Evolutionary conservation across 2,329 filamentous ascomycete genomes (phyloP).

Genomic region (Alternaria atra): DNA sequence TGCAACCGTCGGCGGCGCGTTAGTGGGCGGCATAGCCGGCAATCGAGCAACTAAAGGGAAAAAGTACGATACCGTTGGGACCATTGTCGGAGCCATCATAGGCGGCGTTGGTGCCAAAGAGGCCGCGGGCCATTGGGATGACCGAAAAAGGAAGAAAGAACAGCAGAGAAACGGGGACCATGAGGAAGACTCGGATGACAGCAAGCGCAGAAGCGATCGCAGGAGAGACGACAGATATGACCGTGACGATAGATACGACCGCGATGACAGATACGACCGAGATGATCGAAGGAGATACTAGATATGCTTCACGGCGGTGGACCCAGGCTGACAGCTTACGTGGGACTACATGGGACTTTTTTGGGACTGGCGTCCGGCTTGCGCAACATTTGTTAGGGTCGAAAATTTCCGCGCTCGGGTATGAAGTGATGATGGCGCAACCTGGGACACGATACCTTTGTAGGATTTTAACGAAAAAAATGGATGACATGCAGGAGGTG

Average conservation of each 20-base stretch:
- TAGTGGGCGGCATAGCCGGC: slow-evolving; percentile 47
- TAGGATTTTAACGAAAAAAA: not conserved
- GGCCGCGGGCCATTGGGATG: slow-evolving; percentile 35
- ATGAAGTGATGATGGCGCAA: not conserved
- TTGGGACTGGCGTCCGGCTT: not conserved
- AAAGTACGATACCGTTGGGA: slow-evolving; percentile 41
- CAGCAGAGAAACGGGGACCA: slow-evolving; percentile 10
- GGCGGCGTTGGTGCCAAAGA: slow-evolving; percentile 47
- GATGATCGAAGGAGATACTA: slow-evolving; percentile 1
- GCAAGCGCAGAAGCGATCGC: not conserved
- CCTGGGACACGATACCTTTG: not conserved
- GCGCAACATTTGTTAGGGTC: not conserved
- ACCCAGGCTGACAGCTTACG: slow-evolving; percentile 2
- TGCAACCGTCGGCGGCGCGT: slow-evolving; percentile 43
- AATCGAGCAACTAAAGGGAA: slow-evolving; percentile 34
- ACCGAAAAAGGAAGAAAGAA: slow-evolving; percentile 15
- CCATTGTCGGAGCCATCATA: slow-evolving; percentile 47
- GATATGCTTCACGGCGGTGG: not conserved
- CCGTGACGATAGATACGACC: slow-evolving; percentile 11
- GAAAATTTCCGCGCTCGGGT: not conserved
- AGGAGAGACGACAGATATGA: slow-evolving; percentile 9
- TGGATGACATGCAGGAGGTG: slow-evolving; percentile 1
- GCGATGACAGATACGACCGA: slow-evolving; percentile 7
- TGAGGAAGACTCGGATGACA: slow-evolving; percentile 21
- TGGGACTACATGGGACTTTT: not conserved